A percentile compares a stretch with the other conserved stretches of the same genome.
Conservation (phyloP, 768 basidiomycete genomes). For the Panaeolus cyanescens region DNA sequence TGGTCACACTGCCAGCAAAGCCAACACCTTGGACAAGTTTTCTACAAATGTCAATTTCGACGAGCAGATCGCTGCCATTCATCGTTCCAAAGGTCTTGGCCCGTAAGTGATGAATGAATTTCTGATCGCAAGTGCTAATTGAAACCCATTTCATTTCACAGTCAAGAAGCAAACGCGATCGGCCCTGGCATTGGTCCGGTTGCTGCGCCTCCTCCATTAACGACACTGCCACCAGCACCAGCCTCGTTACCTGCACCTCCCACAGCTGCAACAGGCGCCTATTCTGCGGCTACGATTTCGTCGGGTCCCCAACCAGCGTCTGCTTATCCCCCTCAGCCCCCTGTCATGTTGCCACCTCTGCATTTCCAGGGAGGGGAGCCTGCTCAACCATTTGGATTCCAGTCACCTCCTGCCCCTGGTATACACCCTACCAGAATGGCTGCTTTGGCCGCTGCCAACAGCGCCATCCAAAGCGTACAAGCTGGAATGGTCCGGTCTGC, state of each 20-base stretch:
- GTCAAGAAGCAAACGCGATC: constrained; percentile 77
- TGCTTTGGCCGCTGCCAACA: constrained; percentile 55
- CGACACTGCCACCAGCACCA: constrained; percentile 67
- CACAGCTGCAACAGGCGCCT: constrained; percentile 51
- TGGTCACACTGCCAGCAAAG: constrained; percentile 95
- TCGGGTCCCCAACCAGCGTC: constrained; percentile 93
- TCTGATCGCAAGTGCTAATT: constrained; percentile 9
- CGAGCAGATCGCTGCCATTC: constrained; percentile 97
- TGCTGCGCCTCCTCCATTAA: constrained; percentile 67
- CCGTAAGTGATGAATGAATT: constrained; percentile 54
- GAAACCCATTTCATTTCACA: constrained; percentile 25
- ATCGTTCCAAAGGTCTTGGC: constrained; percentile 88
- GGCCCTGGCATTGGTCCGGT: constrained; percentile 88
- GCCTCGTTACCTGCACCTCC: constrained; percentile 76
- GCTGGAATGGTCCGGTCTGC: constrained; percentile 76
- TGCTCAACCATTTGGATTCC: constrained; percentile 78
- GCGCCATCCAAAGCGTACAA: constrained; percentile 47
- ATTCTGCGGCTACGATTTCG: constrained; percentile 83
- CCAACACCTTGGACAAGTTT: constrained; percentile 89
- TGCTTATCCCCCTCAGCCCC: constrained; percentile 54
- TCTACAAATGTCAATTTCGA: constrained; percentile 93
- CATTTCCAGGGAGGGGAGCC: constrained; percentile 83
- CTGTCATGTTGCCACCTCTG: constrained; percentile 83
- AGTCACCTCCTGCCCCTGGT: constrained; percentile 58
- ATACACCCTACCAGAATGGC: constrained; percentile 74